Evolutionary conservation across 148 eudicot species (phyloP).

Genomic region (Heliosperma pusillum): DNA sequence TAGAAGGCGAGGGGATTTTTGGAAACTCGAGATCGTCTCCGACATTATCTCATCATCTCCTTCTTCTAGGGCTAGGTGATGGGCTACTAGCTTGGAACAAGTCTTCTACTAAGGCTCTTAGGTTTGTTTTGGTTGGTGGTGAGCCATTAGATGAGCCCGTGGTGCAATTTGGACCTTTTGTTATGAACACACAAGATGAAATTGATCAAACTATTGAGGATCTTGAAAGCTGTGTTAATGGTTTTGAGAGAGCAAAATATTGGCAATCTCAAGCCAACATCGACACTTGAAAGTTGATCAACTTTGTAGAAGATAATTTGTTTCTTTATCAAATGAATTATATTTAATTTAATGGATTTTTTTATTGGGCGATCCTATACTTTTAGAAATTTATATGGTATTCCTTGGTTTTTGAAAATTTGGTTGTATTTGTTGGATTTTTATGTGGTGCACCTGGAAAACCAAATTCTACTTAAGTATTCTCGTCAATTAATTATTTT

Average conservation of each 20-base stretch:
- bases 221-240: conserved; percentile 66
- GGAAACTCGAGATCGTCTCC: conserved; percentile 45
- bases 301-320: not conserved
- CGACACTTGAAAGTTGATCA: not conserved
- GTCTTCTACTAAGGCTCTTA: conserved; percentile 34
- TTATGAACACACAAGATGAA: conserved; percentile 83
- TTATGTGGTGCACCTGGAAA: too few species aligned
- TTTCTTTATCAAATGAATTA: too few species aligned
- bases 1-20: conserved; percentile 84
- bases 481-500: too few species aligned
- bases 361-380: too few species aligned
- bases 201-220: conserved; percentile 76
- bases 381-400: too few species aligned
- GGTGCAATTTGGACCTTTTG: conserved; percentile 78
- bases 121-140: conserved; percentile 77
- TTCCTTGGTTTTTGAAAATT: too few species aligned
- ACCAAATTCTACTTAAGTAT: too few species aligned
- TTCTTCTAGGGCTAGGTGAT: conserved; percentile 64
- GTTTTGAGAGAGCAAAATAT: conserved; percentile 73
- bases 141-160: conserved; percentile 78
- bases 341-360: too few species aligned
- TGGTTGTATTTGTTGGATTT: too few species aligned
- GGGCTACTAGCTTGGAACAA: conserved; percentile 64
- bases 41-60: conserved; percentile 47
- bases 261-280: conserved; percentile 59